Base-by-base conservation (phyloP, 345 rosid species). In the Eutrema heterophyllum region DNA sequence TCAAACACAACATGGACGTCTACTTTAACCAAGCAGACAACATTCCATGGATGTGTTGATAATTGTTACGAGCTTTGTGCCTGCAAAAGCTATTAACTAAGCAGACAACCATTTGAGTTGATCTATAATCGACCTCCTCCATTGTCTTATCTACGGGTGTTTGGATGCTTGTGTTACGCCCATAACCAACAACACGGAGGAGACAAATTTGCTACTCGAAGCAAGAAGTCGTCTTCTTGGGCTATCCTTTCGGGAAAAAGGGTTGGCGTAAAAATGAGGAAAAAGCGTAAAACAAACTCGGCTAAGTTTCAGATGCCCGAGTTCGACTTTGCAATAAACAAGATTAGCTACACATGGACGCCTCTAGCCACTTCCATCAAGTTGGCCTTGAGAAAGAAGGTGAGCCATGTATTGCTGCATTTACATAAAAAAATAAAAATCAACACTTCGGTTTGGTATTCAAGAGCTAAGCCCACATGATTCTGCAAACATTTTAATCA, bases 331-430 rank as follows among this genome's bases (percentile, higher is more conserved):
- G 60, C 2, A 38, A 48, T 18, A 58, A 32, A 40, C 61, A 67
- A 50, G 14, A 74, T 26, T 51, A 30, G 32, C 13, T 32, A 67
- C 54, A 49, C 9, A 52, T 39, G 13, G 35, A 50, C 30, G 39
- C 39, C 35, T 11, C 79, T 85, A 89, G 64, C 89, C 92, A 68
- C 83, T 86, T 74, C 92, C 96, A 73, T 93, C 91, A 13, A 93
- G 91, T 63, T 89, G 87, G 30, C 92, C 97, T 40, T 78, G 87
- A 64, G 98, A 91, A 64, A 93, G 98, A 68, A 93, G 91, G 70
- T 93, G 94, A 26, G 96, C 97, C 94, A 82, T 84, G 82, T 86
- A 91, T 84, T 89, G 90, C 97, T 90, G 91, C 88, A 82, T 77
- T 33, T 61, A 72, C 58, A 43, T 54, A 38, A 18, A 18, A 18